Evolutionary conservation across 352 stramenopile species (phyloP).

Genomic region (Phytophthora crassamura): DNA sequence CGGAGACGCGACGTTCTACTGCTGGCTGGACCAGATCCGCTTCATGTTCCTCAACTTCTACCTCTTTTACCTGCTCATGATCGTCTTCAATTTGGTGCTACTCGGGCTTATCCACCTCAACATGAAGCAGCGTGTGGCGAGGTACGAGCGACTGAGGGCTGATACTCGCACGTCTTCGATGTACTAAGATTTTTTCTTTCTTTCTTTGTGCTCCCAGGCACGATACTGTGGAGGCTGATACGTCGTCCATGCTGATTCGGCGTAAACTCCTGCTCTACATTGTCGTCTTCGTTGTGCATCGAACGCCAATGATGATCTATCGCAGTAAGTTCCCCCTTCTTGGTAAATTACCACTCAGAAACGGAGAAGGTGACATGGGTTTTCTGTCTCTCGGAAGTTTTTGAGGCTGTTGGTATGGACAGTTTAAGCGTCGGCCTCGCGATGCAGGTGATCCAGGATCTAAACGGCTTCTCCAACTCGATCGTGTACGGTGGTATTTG

Average conservation of each 20-base stretch:
- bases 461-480: constrained; percentile 77
- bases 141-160: constrained; percentile 22
- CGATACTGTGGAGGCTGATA: constrained; percentile 68
- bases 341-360: not conserved
- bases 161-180: not conserved
- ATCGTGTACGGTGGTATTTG: constrained; percentile 78
- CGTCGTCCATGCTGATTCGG: constrained; percentile 73
- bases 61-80: constrained; percentile 68
- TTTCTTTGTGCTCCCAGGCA: constrained; percentile 37
- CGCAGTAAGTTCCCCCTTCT: constrained; percentile 45
- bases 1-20: constrained; percentile 85
- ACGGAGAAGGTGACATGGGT: constrained; percentile 15
- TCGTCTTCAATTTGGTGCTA: constrained; percentile 77
- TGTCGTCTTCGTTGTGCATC: constrained; percentile 71
- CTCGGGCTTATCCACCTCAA: constrained; percentile 69
- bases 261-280: constrained; percentile 78
- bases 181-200: not conserved
- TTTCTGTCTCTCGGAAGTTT: constrained; percentile 32
- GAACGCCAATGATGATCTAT: constrained; percentile 78
- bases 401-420: constrained; percentile 46
- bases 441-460: constrained; percentile 67
- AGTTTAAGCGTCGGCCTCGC: constrained; percentile 50
- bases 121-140: constrained; percentile 68
- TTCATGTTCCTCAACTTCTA: constrained; percentile 85
- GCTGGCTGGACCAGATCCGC: constrained; percentile 72